These are phyloP conservation scores for Panicum virgatum DNA, from an alignment of 202 grass and related monocot genomes.

Conservation along the genomic window DNA sequence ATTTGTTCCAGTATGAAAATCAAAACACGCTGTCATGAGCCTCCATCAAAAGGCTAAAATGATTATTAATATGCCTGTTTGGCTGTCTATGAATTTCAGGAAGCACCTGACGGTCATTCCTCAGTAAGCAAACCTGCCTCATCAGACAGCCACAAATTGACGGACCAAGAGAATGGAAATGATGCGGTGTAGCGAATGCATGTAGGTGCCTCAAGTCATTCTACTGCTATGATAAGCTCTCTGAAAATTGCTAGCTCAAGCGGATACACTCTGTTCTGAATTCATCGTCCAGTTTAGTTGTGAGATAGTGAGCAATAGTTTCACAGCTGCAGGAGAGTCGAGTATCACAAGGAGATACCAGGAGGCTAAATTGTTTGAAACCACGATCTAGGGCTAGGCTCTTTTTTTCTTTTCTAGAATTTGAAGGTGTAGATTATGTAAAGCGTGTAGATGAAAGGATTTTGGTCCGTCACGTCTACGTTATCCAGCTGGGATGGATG, in stretches of 20 bases:
- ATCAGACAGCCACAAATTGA: background rate
- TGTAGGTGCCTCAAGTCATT: background rate
- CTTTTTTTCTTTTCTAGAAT: conserved; percentile 6
- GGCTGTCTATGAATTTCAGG: conserved; percentile 24
- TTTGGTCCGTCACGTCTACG: background rate
- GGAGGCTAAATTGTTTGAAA: conserved; percentile 14
- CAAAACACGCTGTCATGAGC: background rate
- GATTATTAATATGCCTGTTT: background rate
- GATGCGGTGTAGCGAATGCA: background rate
- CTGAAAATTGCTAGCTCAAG: background rate
- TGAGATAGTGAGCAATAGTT: background rate
- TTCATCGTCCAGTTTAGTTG: background rate
- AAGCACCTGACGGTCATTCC: conserved; percentile 33
- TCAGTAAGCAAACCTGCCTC: conserved; percentile 37
- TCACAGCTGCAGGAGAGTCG: background rate
- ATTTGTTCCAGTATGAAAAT: background rate
- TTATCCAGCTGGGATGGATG: background rate
- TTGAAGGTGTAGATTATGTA: background rate
- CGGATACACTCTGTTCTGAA: background rate
- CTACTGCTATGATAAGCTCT: background rate
- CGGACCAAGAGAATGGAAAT: conserved; percentile 24
- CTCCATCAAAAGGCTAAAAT: background rate
- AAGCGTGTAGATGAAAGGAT: conserved; percentile 34
- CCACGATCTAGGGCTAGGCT: background rate
- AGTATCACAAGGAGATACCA: background rate